Base-by-base conservation (phyloP, 2,329 filamentous ascomycete genomes). In the Cercospora zeina region DNA sequence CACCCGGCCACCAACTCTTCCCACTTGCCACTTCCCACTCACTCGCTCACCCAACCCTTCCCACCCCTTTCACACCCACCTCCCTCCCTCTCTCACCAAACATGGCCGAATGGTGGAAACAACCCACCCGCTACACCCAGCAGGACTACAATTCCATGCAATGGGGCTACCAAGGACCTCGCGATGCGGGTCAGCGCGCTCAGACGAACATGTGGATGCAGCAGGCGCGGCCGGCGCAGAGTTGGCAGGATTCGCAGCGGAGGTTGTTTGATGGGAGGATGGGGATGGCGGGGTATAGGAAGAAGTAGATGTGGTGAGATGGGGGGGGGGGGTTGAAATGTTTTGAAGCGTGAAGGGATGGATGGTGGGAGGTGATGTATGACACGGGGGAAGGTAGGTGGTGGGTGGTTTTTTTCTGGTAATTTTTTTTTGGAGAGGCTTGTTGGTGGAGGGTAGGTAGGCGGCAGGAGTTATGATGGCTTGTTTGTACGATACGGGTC, bases 51-150 rank as follows among this genome's bases (percentile, higher is more conserved):
- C 24, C 24, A 27, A 27, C 24, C 24, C 24, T 6, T 6, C 24
- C 3, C 6, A 27, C 24, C 39, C 3, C 42, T 14, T n/a, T 13
- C 16, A 13, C 19, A 14, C 19, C 13, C 9, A 7, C 42, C 8
- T 8, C 6, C 6, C 2, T 16, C 9, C 5, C 21, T 11, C 14
- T 10, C 21, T 49, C 21, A n/a, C 21, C 21, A 42, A 56, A 21
- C 33, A 56, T 56, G 54, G 27, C 54, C 19, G 54, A 42, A 45
- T 56, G 54, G 54, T 56, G 54, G 54, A 24, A 42, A 13, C 21
- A 19, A 4, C 37, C 21, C 10, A 16, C 21, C 9, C 54, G 54
- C 24, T 56, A 56, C 9, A 56, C 54, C 16, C 54, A 56, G 54
- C 54, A 56, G n/a, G 54, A 56, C 3, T 56, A 56, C 24, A 56